phyloP scores from a whole-genome alignment of 225 moss, liverwort and hornwort species.

The Physcomitrium patens region DNA sequence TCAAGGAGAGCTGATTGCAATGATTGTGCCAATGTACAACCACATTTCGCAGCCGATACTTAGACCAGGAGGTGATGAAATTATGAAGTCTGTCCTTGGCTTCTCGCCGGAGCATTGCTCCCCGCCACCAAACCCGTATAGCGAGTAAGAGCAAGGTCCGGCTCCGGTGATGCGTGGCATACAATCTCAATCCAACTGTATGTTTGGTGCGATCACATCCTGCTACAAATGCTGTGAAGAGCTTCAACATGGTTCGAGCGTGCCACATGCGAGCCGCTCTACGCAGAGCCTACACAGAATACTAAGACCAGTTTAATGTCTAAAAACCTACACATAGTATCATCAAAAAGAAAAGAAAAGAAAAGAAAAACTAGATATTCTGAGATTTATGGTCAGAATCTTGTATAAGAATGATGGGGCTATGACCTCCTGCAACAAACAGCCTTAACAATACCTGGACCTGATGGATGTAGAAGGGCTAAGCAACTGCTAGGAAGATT shows the following conservation, averaged over 20 bases:
- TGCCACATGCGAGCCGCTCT: conserved; percentile 67
- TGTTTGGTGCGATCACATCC: conserved; percentile 59
- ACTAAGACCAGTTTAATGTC: conserved; percentile 6
- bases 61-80: conserved; percentile 47
- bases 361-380: no score
- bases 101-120: conserved; percentile 47
- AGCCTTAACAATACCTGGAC: no score
- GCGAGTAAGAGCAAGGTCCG: conserved; percentile 47
- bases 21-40: conserved; percentile 54
- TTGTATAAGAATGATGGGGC: no score
- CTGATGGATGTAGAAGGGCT: background rate
- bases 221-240: conserved; percentile 56
- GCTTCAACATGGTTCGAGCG: conserved; percentile 50
- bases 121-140: conserved; percentile 68
- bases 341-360: no score
- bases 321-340: background rate
- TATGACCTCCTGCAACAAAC: no score
- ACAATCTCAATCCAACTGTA: conserved; percentile 42
- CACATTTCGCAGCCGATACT: conserved; percentile 44
- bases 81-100: conserved; percentile 47
- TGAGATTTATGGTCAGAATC: no score
- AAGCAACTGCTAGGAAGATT: background rate
- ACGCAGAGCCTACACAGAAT: conserved; percentile 56
- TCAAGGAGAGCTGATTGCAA: conserved; percentile 37
- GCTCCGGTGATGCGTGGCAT: conserved; percentile 56